phyloP scores from a whole-genome alignment of 805 yeast species.

The Saturnispora serradocipensis region DNA sequence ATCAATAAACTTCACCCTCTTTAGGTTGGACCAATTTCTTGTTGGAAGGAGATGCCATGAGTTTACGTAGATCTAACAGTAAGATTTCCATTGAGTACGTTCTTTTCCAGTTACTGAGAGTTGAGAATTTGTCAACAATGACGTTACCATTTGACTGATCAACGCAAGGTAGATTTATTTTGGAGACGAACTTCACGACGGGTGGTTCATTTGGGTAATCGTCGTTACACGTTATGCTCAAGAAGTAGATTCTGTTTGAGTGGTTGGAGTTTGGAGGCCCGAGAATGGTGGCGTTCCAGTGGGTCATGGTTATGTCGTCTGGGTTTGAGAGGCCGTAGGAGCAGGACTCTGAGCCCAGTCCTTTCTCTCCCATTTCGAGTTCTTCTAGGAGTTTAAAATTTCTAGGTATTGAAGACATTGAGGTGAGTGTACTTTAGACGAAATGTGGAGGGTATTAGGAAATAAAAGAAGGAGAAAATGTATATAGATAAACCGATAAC shows the following conservation, averaged over 20 bases:
- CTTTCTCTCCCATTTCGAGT: conserved; percentile 96
- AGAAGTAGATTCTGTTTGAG: conserved; percentile 86
- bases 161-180: conserved; percentile 90
- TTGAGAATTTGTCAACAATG: conserved; percentile 45
- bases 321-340: conserved; percentile 88
- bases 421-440: not conserved
- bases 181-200: conserved; percentile 64
- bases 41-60: conserved; percentile 78
- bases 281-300: conserved; percentile 96
- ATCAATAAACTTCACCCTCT: conserved; percentile 56
- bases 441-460: not conserved
- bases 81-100: conserved; percentile 91
- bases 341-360: conserved; percentile 92
- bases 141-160: conserved; percentile 52
- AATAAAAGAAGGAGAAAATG: not conserved
- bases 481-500: not conserved
- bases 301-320: conserved; percentile 86
- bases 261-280: conserved; percentile 86
- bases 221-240: conserved; percentile 73
- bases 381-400: conserved; percentile 92
- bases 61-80: conserved; percentile 77
- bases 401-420: conserved; percentile 50
- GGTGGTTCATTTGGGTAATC: conserved; percentile 90
- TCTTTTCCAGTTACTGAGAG: conserved; percentile 78
- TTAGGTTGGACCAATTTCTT: conserved; percentile 84